Percentiles rank a stretch among this genome's conserved stretches.
phyloP scores from a whole-genome alignment of 768 basidiomycete species.

The Gloeopeniophorella convolvens region DNA sequence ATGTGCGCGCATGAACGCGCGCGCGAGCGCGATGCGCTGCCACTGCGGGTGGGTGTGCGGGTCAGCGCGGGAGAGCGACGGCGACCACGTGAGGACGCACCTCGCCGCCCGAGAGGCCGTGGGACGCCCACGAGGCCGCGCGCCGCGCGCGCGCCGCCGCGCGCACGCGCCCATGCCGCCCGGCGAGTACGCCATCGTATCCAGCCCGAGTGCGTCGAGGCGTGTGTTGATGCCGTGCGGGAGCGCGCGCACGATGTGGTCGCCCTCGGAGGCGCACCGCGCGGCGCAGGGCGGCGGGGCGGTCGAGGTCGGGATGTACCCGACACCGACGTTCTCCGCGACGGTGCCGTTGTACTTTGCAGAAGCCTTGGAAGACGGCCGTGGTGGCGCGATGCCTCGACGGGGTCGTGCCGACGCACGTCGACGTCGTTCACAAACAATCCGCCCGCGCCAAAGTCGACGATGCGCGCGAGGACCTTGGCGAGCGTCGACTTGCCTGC shows the following conservation, averaged over 20 bases:
- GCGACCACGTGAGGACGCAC: slow-evolving; percentile 34
- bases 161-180: slow-evolving; percentile 32
- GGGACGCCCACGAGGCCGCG: slow-evolving; percentile 40
- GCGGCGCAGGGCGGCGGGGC: slow-evolving; percentile 47
- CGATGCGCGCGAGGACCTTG: slow-evolving; percentile 70
- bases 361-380: slow-evolving; percentile 84
- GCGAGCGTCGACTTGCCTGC: slow-evolving; percentile 85
- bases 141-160: slow-evolving; percentile 31
- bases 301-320: slow-evolving; percentile 60
- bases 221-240: slow-evolving; percentile 70
- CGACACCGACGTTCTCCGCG: slow-evolving; percentile 82
- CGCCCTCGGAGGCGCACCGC: slow-evolving; percentile 72
- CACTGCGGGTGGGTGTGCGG: slow-evolving; percentile 41
- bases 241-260: slow-evolving; percentile 54
- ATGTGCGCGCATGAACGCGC: slow-evolving; percentile 80
- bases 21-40: slow-evolving; percentile 81
- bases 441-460: slow-evolving; percentile 67
- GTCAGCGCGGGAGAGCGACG: not conserved
- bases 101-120: slow-evolving; percentile 82
- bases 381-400: slow-evolving; percentile 65
- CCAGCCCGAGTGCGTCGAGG: slow-evolving; percentile 58
- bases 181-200: slow-evolving; percentile 33
- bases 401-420: slow-evolving; percentile 56
- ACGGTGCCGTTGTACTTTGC: slow-evolving; percentile 72
- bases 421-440: slow-evolving; percentile 66